These are phyloP conservation scores for Larix kaempferi DNA, from an alignment of 75 land plant species.

Conservation along the genomic window DNA sequence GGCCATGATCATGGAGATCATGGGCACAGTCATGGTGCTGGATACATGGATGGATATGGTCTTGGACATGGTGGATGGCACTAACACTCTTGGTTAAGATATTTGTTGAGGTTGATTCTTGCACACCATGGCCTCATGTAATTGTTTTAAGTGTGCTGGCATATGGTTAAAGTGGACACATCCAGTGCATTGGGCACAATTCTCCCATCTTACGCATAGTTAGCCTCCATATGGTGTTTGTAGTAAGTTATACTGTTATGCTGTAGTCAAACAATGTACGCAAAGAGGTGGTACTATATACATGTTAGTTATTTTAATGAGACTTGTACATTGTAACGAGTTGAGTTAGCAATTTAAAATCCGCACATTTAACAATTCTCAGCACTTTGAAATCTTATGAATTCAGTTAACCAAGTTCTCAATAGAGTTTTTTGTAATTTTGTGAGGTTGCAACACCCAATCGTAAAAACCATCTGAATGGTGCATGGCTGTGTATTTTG, in stretches of 20 bases:
- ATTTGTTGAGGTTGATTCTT: not conserved
- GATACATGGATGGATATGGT: conserved; percentile 41
- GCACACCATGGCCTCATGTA: not conserved
- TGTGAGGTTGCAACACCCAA: not conserved
- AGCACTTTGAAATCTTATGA: not conserved
- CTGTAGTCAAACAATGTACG: no score
- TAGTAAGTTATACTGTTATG: not conserved
- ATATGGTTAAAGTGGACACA: not conserved
- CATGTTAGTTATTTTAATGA: not conserved
- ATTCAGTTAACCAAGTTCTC: not conserved
- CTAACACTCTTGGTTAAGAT: not conserved
- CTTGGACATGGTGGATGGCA: conserved; percentile 38
- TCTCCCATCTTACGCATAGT: not conserved
- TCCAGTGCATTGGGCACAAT: not conserved
- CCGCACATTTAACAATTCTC: not conserved
- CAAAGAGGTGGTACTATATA: no score
- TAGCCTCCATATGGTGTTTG: not conserved
- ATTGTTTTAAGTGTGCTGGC: not conserved
- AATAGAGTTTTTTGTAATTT: not conserved
- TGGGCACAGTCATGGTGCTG: conserved; percentile 28
- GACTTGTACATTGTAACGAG: not conserved
- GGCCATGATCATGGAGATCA: conserved; percentile 17
- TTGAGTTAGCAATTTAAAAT: conserved; percentile 4
- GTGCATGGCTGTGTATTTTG: not conserved
- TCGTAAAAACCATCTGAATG: not conserved